phyloP scores from a whole-genome alignment of 2,329 filamentous ascomycete species.

The Ophiostoma piceae region DNA sequence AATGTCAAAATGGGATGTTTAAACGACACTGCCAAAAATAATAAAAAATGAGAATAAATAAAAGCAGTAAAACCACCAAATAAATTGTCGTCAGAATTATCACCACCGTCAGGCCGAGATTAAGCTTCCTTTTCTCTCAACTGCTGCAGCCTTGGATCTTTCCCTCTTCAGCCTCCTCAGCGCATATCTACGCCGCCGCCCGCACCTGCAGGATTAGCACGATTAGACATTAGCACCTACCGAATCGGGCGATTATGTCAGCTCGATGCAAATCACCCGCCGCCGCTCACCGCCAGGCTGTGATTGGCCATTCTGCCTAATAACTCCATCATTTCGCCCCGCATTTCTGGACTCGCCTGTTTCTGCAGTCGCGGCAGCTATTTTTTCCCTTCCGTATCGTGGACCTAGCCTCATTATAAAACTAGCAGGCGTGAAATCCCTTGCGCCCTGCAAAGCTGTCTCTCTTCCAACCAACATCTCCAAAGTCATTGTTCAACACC shows the following conservation, averaged over 20 bases:
- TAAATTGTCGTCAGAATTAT: background rate
- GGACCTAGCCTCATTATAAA: constrained; percentile 11
- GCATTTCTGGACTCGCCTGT: background rate
- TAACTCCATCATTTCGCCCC: background rate
- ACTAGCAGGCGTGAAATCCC: constrained; percentile 13
- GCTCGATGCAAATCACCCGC: background rate
- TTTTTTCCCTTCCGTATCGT: constrained; percentile 22
- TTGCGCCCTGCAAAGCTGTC: background rate
- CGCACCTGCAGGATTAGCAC: constrained; percentile 6
- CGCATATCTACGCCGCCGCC: background rate
- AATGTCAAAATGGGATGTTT: background rate
- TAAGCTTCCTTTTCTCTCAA: background rate
- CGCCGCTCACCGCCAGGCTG: background rate
- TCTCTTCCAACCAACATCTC: constrained; percentile 9
- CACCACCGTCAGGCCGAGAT: background rate
- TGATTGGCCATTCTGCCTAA: background rate
- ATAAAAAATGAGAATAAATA: background rate
- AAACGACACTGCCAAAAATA: background rate
- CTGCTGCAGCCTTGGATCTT: background rate
- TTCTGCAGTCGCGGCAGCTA: constrained; percentile 12
- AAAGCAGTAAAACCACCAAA: background rate
- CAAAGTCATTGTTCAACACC: background rate
- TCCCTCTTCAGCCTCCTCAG: constrained; percentile 1
- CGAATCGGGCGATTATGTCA: constrained; percentile 4
- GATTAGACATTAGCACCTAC: constrained; percentile 8